Evolutionary conservation across 192 early-diverging fungal genomes (phyloP).

Genomic region (Backusella mclennaniae): DNA sequence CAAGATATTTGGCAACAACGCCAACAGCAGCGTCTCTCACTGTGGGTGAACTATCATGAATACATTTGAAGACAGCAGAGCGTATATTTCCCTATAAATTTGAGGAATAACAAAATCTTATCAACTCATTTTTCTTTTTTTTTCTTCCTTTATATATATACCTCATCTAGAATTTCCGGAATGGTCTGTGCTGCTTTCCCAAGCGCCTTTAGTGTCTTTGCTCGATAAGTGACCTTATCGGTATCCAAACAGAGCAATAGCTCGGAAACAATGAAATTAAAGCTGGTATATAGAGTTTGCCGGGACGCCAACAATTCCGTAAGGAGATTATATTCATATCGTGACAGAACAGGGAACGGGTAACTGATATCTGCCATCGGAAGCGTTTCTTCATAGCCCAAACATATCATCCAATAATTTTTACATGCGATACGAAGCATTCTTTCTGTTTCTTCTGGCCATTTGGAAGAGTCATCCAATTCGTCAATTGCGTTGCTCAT

Average conservation of each 20-base stretch:
- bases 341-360: slow-evolving; percentile 21
- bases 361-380: slow-evolving; percentile 5
- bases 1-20: slow-evolving; percentile 79
- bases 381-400: slow-evolving; percentile 8
- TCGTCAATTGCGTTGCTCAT: neutral
- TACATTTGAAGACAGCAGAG: slow-evolving; percentile 66
- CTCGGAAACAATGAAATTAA: slow-evolving; percentile 66
- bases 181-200: slow-evolving; percentile 71
- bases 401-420: slow-evolving; percentile 32
- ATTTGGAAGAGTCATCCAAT: neutral
- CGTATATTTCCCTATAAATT: slow-evolving; percentile 52
- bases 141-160: slow-evolving; percentile 10
- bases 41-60: slow-evolving; percentile 79
- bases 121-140: too few species aligned
- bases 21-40: slow-evolving; percentile 94
- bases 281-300: slow-evolving; percentile 63
- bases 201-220: slow-evolving; percentile 78
- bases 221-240: slow-evolving; percentile 66
- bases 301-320: slow-evolving; percentile 46
- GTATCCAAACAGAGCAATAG: slow-evolving; percentile 64
- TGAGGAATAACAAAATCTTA: neutral
- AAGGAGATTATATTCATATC: slow-evolving; percentile 30
- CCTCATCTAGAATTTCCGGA: slow-evolving; percentile 60
- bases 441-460: slow-evolving; percentile 11
- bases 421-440: slow-evolving; percentile 16